Conservation (phyloP, 1,284 basidiomycete species). For the Cutaneotrichosporon sp. region DNA sequence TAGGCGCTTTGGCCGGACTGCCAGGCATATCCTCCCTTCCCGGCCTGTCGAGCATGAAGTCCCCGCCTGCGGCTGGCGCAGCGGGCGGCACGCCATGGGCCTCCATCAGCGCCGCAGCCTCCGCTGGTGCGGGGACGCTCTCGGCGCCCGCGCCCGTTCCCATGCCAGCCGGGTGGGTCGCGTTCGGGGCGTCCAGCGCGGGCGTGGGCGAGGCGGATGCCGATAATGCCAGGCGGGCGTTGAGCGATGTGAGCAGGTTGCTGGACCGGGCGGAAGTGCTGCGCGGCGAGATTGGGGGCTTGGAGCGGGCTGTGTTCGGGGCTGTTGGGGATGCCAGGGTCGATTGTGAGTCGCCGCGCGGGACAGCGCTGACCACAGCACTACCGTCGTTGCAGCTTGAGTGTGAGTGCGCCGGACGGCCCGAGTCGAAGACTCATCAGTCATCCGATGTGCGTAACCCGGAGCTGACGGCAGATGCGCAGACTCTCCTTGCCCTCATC, state of each 20-base stretch:
- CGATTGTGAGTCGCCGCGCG: background rate
- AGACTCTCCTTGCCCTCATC: constrained; percentile 22
- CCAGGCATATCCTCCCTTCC: background rate
- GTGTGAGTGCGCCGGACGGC: constrained; percentile 8
- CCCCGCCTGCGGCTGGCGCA: background rate
- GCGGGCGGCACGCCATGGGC: background rate
- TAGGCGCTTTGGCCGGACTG: background rate
- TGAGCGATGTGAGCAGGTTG: constrained; percentile 8
- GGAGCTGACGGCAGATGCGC: constrained; percentile 14
- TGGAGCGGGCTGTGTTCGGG: constrained; percentile 8
- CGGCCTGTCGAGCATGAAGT: background rate
- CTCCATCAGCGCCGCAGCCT: background rate
- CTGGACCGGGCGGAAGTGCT: constrained; percentile 17
- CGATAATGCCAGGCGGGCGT: constrained; percentile 14
- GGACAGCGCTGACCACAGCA: background rate
- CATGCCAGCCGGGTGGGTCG: background rate
- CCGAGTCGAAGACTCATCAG: too few relatives aligned
- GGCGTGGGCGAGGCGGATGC: constrained; percentile 2
- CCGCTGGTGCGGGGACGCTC: background rate
- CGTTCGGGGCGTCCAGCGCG: background rate
- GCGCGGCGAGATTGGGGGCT: background rate
- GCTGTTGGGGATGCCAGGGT: background rate
- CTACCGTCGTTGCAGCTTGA: constrained; percentile 14
- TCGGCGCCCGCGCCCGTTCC: background rate
- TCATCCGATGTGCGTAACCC: too few relatives aligned